phyloP scores from a whole-genome alignment of 139 green algal genomes.

The Edaphochlamys debaryana region DNA sequence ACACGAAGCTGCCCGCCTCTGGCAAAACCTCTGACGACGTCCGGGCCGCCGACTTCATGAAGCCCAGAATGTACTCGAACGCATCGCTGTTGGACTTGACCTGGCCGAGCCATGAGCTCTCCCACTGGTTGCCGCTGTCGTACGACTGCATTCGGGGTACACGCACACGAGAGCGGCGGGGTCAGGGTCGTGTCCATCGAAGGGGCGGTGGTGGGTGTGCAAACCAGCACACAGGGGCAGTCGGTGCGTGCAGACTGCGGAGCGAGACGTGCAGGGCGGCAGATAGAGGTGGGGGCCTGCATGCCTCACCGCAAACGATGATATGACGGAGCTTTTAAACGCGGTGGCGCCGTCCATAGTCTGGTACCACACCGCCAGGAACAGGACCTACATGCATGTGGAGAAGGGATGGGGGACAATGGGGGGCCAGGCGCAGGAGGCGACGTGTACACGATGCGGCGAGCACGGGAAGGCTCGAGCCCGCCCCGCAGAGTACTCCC shows the following conservation, averaged over 20 bases:
- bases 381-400: background rate
- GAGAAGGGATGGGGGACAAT: too few species aligned
- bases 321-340: conserved; percentile 8
- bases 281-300: background rate
- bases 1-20: conserved; percentile 7
- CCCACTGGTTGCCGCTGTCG: conserved; percentile 7
- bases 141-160: background rate
- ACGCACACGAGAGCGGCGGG: background rate
- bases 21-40: background rate
- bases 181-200: background rate
- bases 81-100: background rate
- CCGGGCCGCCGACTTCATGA: background rate
- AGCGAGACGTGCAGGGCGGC: too few species aligned
- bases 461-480: too few species aligned
- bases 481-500: too few species aligned
- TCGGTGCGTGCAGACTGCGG: too few species aligned
- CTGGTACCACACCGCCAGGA: background rate
- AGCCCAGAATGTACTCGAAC: background rate
- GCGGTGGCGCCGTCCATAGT: background rate
- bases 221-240: too few species aligned
- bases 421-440: too few species aligned
- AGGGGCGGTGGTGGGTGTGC: too few species aligned
- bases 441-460: too few species aligned
- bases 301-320: background rate
- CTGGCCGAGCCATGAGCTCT: background rate